These are phyloP conservation scores for Fagus sylvatica DNA, from an alignment of 306 rosid species.

Conservation along the genomic window DNA sequence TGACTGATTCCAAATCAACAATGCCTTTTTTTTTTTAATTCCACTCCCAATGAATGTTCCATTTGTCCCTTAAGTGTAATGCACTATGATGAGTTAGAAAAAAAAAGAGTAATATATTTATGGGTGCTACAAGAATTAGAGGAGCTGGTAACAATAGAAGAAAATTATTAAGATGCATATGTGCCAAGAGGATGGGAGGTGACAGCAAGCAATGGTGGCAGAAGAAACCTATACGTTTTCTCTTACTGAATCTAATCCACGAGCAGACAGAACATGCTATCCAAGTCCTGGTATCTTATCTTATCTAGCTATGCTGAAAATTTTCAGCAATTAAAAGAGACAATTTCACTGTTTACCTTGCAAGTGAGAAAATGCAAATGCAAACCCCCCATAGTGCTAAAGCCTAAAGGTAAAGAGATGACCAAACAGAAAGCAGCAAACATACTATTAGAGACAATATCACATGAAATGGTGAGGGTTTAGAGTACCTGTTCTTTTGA, in stretches of 20 bases:
- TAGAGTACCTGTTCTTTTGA: slow-evolving; percentile 61
- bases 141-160: neutral
- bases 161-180: neutral
- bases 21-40: neutral
- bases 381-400: neutral
- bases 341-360: neutral
- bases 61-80: neutral
- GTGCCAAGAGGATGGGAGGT: neutral
- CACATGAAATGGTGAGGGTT: slow-evolving; percentile 4
- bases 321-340: neutral
- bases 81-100: neutral
- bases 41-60: neutral
- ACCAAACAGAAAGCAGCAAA: neutral
- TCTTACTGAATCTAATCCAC: neutral
- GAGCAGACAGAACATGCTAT: neutral
- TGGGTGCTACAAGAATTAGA: neutral
- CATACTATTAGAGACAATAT: neutral
- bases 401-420: neutral
- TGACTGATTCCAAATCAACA: neutral
- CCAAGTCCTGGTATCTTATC: neutral
- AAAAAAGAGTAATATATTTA: neutral
- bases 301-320: neutral
- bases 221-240: neutral
- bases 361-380: neutral
- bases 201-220: neutral